Conservation (phyloP, 805 yeast species). For the Grigorovia yakushimaensis region DNA sequence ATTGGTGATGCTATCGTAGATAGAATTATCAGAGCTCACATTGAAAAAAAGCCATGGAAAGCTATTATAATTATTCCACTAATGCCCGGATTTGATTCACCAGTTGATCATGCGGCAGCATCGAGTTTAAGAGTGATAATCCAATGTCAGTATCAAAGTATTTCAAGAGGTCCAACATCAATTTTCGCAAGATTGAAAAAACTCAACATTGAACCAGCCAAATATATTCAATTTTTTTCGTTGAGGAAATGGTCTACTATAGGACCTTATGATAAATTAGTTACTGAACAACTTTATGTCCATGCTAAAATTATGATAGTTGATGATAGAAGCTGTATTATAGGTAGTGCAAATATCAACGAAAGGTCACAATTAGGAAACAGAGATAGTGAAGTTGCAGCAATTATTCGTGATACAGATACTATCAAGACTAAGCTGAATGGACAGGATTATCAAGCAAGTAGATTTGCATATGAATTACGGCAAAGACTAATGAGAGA, state of each 20-base stretch:
- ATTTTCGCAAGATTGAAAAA: slow-evolving; percentile 73
- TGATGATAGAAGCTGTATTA: slow-evolving; percentile 87
- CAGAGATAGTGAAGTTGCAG: slow-evolving; percentile 92
- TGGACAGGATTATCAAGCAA: slow-evolving; percentile 72
- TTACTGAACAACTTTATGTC: slow-evolving; percentile 85
- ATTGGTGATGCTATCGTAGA: slow-evolving; percentile 96
- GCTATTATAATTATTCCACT: slow-evolving; percentile 88
- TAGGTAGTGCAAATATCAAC: slow-evolving; percentile 95
- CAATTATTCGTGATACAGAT: slow-evolving; percentile 75
- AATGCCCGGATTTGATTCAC: slow-evolving; percentile 95
- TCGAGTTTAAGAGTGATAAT: slow-evolving; percentile 91
- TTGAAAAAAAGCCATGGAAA: slow-evolving; percentile 69
- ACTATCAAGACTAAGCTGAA: slow-evolving; percentile 61
- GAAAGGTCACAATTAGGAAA: slow-evolving; percentile 93
- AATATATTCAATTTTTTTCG: slow-evolving; percentile 85
- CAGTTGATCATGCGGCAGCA: slow-evolving; percentile 88
- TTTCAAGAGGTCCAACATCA: slow-evolving; percentile 80
- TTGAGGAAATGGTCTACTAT: slow-evolving; percentile 92
- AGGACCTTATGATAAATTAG: slow-evolving; percentile 62
- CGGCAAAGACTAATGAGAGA: slow-evolving; percentile 93
- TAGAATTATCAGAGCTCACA: slow-evolving; percentile 80
- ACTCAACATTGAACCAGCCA: slow-evolving; percentile 78
- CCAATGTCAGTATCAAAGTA: slow-evolving; percentile 93
- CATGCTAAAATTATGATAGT: slow-evolving; percentile 89
- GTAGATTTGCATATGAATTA: slow-evolving; percentile 79